Evolutionary conservation across 78 protist genomes (phyloP).

Genomic region (Dictyostelium brefeldianum): DNA sequence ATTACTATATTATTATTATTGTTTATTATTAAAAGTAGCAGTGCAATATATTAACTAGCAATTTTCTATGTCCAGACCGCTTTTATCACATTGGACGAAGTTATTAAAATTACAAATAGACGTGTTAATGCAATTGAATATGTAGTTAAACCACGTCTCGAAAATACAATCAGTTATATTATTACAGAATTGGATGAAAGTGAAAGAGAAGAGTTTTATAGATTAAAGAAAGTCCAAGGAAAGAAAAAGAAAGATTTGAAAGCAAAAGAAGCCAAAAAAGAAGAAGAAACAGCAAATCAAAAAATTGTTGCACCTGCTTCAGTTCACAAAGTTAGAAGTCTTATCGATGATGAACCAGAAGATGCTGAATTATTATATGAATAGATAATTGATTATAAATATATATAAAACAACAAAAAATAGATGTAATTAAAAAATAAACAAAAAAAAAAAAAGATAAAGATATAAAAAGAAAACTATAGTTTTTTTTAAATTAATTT

Average conservation of each 20-base stretch:
- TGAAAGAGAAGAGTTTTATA: constrained; percentile 86
- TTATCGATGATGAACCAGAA: constrained; percentile 8
- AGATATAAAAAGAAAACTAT: background rate
- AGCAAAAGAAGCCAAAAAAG: constrained; percentile 54
- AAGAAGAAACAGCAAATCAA: background rate
- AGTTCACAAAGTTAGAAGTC: background rate
- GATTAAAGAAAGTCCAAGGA: constrained; percentile 83
- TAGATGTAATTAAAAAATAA: background rate
- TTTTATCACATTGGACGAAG: constrained; percentile 96
- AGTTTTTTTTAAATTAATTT: background rate
- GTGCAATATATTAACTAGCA: background rate
- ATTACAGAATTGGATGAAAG: constrained; percentile 97
- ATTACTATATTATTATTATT: background rate
- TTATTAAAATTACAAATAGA: constrained; percentile 98
- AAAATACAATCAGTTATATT: constrained; percentile 95
- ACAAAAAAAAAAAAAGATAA: background rate
- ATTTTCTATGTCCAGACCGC: constrained; percentile 86
- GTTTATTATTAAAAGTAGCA: background rate
- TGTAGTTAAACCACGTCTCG: constrained; percentile 96
- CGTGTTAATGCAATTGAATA: constrained; percentile 99
- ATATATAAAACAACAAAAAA: background rate
- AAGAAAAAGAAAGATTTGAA: constrained; percentile 82
- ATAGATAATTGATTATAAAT: background rate
- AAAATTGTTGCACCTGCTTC: background rate
- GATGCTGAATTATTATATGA: constrained; percentile 25